Percentiles rank a stretch among this genome's conserved stretches.
These are phyloP conservation scores for Cordyceps cateniannulata DNA, from an alignment of 2,329 filamentous ascomycete genomes.

Conservation along the genomic window DNA sequence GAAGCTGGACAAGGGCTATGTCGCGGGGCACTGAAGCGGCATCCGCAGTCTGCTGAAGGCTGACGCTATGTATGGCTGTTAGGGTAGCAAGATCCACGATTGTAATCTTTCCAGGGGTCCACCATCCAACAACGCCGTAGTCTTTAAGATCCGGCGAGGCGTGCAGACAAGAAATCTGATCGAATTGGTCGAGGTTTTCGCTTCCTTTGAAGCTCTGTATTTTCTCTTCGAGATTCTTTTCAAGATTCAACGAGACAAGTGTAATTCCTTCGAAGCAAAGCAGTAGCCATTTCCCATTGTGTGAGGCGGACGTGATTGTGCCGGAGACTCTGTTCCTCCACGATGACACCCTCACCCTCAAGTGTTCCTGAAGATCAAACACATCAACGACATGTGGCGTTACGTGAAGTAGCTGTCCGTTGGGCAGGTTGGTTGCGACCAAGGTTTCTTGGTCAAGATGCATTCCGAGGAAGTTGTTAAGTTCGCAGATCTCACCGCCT, in stretches of 20 bases:
- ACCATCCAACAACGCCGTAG: conserved; percentile 79
- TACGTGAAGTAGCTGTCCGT: conserved; percentile 66
- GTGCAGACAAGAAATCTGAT: conserved; percentile 82
- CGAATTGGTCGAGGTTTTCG: conserved; percentile 35
- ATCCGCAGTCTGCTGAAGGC: conserved; percentile 53
- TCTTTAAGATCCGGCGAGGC: conserved; percentile 57
- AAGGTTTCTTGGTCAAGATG: conserved; percentile 66
- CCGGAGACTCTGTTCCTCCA: conserved; percentile 49
- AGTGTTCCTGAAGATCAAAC: conserved; percentile 53
- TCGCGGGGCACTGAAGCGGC: conserved; percentile 76
- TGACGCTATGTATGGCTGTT: conserved; percentile 57
- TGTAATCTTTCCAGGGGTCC: conserved; percentile 73
- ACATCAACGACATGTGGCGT: conserved; percentile 59
- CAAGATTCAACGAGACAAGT: conserved; percentile 62
- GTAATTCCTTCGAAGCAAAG: conserved; percentile 70
- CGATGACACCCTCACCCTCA: conserved; percentile 45
- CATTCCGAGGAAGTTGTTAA: conserved; percentile 69
- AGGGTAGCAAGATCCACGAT: conserved; percentile 65
- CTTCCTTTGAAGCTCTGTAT: conserved; percentile 59
- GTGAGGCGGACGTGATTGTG: conserved; percentile 70
- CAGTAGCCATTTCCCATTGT: conserved; percentile 63
- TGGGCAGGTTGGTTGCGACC: conserved; percentile 57
- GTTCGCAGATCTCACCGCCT: conserved; percentile 77
- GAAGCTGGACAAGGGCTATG: conserved; percentile 70
- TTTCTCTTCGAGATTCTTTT: conserved; percentile 48